Conservation (phyloP, 495 filamentous ascomycete genomes). For the Neurospora tetraspora region DNA sequence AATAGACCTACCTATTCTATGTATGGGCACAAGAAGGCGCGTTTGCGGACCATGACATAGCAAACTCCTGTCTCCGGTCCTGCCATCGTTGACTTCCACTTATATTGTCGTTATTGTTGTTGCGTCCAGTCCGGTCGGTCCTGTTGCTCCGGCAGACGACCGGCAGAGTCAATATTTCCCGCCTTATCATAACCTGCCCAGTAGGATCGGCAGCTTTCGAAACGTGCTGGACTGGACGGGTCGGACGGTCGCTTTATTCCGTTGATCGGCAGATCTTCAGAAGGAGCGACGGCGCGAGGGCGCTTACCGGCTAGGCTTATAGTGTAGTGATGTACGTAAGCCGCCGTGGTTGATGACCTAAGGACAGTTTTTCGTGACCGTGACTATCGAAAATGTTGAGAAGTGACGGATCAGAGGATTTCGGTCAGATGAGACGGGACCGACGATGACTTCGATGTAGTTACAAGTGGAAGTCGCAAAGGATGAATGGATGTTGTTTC, state of each 20-base stretch:
- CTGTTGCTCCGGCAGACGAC: neutral
- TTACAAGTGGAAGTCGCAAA: neutral
- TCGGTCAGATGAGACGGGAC: neutral
- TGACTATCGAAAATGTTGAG: neutral
- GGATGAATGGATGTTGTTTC: neutral
- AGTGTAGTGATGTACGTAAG: neutral
- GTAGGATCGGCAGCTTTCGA: conserved; percentile 1
- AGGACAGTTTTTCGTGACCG: neutral
- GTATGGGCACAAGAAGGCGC: neutral
- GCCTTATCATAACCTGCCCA: neutral
- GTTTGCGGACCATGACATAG: neutral
- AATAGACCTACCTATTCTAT: neutral
- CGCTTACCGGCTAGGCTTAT: neutral
- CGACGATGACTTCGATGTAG: neutral
- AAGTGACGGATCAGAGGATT: neutral
- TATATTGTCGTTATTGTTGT: neutral
- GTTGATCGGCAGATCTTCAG: neutral
- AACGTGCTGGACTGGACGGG: conserved; percentile 5
- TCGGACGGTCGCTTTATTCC: neutral
- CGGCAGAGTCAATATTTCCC: neutral
- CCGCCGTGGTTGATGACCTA: neutral
- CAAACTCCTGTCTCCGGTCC: neutral
- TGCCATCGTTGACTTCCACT: neutral
- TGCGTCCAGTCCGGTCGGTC: neutral
- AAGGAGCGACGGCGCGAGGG: neutral